Evolutionary conservation across 2,329 filamentous ascomycete species (phyloP).

Genomic region (Penicillium sp.): DNA sequence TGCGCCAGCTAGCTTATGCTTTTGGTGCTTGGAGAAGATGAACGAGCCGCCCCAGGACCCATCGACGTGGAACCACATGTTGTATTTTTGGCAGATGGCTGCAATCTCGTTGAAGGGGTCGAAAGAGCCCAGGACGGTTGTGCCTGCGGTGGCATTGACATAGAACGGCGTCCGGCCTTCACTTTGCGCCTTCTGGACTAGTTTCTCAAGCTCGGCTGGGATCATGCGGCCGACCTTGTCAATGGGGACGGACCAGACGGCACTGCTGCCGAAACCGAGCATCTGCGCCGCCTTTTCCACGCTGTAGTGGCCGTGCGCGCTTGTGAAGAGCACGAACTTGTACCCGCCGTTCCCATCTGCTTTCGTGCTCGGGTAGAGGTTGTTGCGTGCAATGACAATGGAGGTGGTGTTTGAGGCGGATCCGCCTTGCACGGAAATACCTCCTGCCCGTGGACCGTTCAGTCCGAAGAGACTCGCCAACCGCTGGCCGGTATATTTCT

Average conservation of each 20-base stretch:
- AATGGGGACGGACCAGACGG: slow-evolving; percentile 72
- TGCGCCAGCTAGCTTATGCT: slow-evolving; percentile 64
- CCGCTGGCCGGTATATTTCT: slow-evolving; percentile 73
- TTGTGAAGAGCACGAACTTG: slow-evolving; percentile 82
- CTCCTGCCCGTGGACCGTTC: slow-evolving; percentile 63
- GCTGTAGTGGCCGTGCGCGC: slow-evolving; percentile 86
- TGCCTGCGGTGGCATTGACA: slow-evolving; percentile 92
- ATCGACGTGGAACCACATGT: slow-evolving; percentile 90
- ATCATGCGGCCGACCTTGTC: slow-evolving; percentile 71
- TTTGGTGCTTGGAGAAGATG: slow-evolving; percentile 67
- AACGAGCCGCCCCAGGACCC: slow-evolving; percentile 86
- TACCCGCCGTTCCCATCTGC: slow-evolving; percentile 61
- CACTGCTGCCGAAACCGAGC: slow-evolving; percentile 73
- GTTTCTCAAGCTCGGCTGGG: slow-evolving; percentile 59
- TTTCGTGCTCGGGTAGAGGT: slow-evolving; percentile 76
- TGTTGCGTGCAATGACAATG: slow-evolving; percentile 84
- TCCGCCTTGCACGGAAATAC: slow-evolving; percentile 75
- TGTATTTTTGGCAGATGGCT: slow-evolving; percentile 65
- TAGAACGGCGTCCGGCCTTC: slow-evolving; percentile 82
- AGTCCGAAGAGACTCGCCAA: slow-evolving; percentile 78
- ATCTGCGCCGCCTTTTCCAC: slow-evolving; percentile 93
- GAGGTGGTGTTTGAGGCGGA: slow-evolving; percentile 81
- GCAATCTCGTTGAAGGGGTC: slow-evolving; percentile 73
- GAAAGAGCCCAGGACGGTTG: slow-evolving; percentile 86
- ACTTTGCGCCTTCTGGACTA: slow-evolving; percentile 59